Conservation (phyloP, 176 grass and related monocot genomes). For the Luzula sylvatica region DNA sequence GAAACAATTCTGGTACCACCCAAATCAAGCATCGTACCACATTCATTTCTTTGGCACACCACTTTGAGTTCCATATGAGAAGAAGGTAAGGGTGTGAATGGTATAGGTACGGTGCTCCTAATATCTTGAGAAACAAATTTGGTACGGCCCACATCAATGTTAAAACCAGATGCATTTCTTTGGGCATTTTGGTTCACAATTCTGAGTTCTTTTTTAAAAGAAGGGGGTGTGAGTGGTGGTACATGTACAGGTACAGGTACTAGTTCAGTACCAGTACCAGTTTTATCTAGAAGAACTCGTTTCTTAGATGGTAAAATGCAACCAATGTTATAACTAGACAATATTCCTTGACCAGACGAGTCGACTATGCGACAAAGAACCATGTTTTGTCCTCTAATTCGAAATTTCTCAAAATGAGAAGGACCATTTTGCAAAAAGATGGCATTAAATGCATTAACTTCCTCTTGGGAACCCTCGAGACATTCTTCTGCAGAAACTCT, state of each 20-base stretch:
- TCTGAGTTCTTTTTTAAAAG: conserved; percentile 5
- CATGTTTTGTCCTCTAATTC: conserved; percentile 5
- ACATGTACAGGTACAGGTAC: background rate
- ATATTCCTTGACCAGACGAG: conserved; percentile 40
- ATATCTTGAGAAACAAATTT: background rate
- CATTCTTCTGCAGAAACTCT: conserved; percentile 20
- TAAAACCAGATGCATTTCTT: background rate
- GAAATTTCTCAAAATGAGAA: background rate
- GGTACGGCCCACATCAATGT: too few relatives aligned
- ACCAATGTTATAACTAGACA: conserved; percentile 50
- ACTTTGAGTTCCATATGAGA: background rate
- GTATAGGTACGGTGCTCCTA: background rate
- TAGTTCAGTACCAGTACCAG: background rate
- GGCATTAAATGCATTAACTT: conserved; percentile 37
- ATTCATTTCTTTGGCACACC: background rate
- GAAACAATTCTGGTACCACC: background rate
- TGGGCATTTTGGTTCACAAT: background rate
- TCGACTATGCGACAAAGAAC: conserved; percentile 43
- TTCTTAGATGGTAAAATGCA: background rate
- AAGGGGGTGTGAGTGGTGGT: background rate
- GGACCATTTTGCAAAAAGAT: conserved; percentile 22
- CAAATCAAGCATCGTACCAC: background rate
- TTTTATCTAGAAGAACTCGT: background rate
- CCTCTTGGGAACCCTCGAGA: conserved; percentile 40
- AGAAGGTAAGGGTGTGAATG: background rate